A percentile compares a stretch with the other conserved stretches of the same genome.
Conservation (phyloP, 768 basidiomycete genomes). For the Amanita rimosa region DNA sequence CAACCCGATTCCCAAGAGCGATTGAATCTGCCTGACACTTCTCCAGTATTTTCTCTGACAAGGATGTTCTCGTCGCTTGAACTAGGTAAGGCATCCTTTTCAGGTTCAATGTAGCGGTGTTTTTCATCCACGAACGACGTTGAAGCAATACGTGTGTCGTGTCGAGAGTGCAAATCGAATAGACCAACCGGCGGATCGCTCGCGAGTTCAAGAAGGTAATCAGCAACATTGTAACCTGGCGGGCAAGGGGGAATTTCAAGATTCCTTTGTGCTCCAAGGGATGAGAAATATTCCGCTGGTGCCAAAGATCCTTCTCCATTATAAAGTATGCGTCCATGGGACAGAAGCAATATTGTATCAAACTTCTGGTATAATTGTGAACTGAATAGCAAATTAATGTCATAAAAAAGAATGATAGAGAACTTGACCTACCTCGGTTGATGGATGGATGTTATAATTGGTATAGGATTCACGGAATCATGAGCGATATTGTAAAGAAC, state of each 20-base stretch:
- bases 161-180: slow-evolving; percentile 20
- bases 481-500: slow-evolving; percentile 71
- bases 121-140: neutral
- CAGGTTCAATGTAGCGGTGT: neutral
- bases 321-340: slow-evolving; percentile 71
- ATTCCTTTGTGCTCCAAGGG: slow-evolving; percentile 20
- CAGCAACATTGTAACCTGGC: slow-evolving; percentile 84
- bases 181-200: slow-evolving; percentile 45
- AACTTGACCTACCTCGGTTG: slow-evolving; percentile 54
- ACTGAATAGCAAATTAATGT: slow-evolving; percentile 19
- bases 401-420: neutral
- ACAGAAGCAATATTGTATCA: slow-evolving; percentile 68
- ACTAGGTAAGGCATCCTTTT: slow-evolving; percentile 6
- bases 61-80: neutral
- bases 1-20: slow-evolving; percentile 24
- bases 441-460: slow-evolving; percentile 81
- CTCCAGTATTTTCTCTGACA: neutral
- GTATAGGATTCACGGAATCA: slow-evolving; percentile 55
- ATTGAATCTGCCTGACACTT: neutral
- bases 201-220: slow-evolving; percentile 85
- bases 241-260: slow-evolving; percentile 39
- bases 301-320: slow-evolving; percentile 64
- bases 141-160: neutral
- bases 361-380: slow-evolving; percentile 82
- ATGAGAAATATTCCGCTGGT: slow-evolving; percentile 58